Base-by-base conservation (phyloP, 1,284 basidiomycete genomes). In the Ganoderma boninense region DNA sequence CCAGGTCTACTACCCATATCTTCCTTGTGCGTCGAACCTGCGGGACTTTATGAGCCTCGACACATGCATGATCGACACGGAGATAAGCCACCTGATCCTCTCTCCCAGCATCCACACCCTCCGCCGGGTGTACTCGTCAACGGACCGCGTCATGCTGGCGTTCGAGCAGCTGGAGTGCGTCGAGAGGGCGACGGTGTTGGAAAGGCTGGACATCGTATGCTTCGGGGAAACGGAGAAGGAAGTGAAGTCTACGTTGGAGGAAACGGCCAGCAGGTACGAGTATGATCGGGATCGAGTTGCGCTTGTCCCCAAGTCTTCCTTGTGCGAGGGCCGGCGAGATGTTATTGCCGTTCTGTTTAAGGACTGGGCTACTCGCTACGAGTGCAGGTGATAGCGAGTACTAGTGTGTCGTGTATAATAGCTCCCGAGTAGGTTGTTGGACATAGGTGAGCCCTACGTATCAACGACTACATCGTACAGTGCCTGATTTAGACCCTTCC, bases 1-100 rank as follows among this genome's bases (percentile, higher is more conserved):
- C 6, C 71, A 78, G 18, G 75, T 83, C 62, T 75, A 74, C 66
- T 73, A 79, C 26, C 71, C 77, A 14, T 71, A 78, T 35, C 72
- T 84, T n/a, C 75, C 70, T 14, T 77, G 77, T 57, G 63, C 67
- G 13, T 38, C 59, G 44, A 63, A 64, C n/a, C 79, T 80, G 20
- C 73, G 70, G 29, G 66, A 79, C 57, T 68, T 83, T 70, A 82
- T 80, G 14, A 83, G 81, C 67, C 73, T 75, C 16, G 75, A 78
- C 35, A 81, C 80, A 26, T 81, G 77, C 73, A 80, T 83, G 79
- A 74, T 79, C 11, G 81, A 82, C 64, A 77, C 77, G 56, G 82
- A 84, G 71, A 75, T 83, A 7, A 73, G 74, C 52, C 79, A 82
- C 57, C 71, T 81, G 35, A 75, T 82, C 49, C 72, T 73, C 14